Conservation (phyloP, 352 stramenopile genomes). For the Phytopythium kandeliae region DNA sequence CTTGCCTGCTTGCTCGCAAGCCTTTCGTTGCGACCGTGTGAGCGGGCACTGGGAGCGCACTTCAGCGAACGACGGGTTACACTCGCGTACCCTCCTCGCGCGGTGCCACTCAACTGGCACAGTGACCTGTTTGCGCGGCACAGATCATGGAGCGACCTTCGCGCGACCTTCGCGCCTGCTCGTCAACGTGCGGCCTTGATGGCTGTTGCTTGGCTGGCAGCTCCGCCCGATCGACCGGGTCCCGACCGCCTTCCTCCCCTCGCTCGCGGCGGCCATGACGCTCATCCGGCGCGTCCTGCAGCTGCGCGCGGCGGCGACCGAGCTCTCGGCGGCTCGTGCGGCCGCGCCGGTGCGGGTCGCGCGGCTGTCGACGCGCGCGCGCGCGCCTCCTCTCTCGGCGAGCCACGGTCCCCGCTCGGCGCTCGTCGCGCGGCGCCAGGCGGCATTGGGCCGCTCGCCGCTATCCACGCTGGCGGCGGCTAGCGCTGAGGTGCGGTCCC, state of each 20-base stretch:
- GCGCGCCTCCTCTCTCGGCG: not conserved
- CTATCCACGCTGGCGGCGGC: not conserved
- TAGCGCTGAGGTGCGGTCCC: not conserved
- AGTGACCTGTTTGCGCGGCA: not conserved
- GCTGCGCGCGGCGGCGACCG: slow-evolving; percentile 8
- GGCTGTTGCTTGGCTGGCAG: slow-evolving; percentile 4
- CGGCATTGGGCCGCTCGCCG: not conserved
- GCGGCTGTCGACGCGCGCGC: not conserved
- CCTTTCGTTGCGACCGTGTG: too few species aligned
- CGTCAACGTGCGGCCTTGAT: not conserved
- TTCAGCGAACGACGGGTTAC: too few species aligned
- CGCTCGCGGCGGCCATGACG: not conserved
- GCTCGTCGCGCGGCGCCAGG: not conserved
- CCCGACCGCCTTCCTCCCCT: not conserved
- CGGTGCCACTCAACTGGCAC: not conserved
- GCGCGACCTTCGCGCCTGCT: not conserved
- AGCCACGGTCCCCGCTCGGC: slow-evolving; percentile 7
- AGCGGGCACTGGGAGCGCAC: too few species aligned
- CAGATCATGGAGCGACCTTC: slow-evolving; percentile 3
- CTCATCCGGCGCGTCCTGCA: slow-evolving; percentile 25
- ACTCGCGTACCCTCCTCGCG: too few species aligned
- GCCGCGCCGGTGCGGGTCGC: not conserved
- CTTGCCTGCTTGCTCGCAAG: too few species aligned
- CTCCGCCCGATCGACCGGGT: not conserved
- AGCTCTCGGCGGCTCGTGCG: not conserved